Conservation (phyloP, 768 basidiomycete species). For the Lentinus tigrinus region DNA sequence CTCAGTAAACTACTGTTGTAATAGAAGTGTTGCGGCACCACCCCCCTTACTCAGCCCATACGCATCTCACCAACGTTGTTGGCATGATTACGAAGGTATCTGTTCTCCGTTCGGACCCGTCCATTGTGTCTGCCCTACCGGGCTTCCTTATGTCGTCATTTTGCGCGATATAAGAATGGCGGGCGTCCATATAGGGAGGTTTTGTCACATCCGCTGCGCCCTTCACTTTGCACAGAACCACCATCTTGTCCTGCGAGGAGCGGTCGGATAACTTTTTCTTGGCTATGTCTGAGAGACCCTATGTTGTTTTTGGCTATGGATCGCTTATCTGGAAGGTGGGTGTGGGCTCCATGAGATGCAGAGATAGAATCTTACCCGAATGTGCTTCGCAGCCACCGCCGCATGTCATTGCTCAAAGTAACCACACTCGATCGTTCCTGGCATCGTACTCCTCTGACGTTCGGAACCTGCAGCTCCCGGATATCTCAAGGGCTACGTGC, state of each 20-base stretch:
- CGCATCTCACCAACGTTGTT: no score
- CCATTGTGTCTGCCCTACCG: no score
- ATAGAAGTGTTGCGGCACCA: no score
- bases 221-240: not conserved
- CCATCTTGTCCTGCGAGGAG: not conserved
- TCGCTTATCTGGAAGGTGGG: conserved; percentile 88
- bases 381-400: conserved; percentile 66
- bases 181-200: no score
- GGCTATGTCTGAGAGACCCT: conserved; percentile 30
- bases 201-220: not conserved
- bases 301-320: conserved; percentile 89
- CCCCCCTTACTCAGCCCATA: no score
- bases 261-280: no score
- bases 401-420: conserved; percentile 70
- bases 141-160: no score
- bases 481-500: conserved; percentile 87
- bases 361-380: not conserved
- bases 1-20: no score
- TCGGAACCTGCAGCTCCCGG: conserved; percentile 53
- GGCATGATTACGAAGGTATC: no score
- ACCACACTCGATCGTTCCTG: not conserved
- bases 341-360: not conserved
- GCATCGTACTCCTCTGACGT: not conserved
- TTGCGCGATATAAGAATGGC: no score
- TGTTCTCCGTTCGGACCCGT: no score